Conservation (phyloP, 495 filamentous ascomycete species). For the Aspergillus wentii region DNA sequence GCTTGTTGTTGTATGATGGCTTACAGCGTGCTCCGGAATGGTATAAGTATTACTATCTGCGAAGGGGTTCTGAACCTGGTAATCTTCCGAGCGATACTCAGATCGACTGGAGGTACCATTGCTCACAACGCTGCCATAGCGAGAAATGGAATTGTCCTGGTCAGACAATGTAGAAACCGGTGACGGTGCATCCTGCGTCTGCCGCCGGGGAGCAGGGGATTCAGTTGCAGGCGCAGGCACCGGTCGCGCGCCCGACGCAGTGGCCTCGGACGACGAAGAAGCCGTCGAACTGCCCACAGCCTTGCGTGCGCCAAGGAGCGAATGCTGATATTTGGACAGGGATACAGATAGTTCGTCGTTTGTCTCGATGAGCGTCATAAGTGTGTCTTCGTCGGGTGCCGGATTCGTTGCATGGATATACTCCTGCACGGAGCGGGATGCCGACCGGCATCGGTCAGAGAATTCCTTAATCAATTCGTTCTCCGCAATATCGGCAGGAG, state of each 20-base stretch:
- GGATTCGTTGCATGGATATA: slow-evolving; percentile 81
- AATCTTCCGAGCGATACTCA: slow-evolving; percentile 41
- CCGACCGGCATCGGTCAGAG: slow-evolving; percentile 75
- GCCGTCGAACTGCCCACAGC: slow-evolving; percentile 17
- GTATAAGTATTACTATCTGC: slow-evolving; percentile 29
- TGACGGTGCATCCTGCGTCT: neutral
- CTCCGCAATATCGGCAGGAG: slow-evolving; percentile 63
- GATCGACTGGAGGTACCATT: slow-evolving; percentile 21
- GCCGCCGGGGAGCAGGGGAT: neutral
- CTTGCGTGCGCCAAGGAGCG: slow-evolving; percentile 67
- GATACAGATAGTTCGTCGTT: slow-evolving; percentile 82
- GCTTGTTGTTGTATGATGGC: too few relatives aligned
- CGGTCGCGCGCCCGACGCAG: slow-evolving; percentile 13
- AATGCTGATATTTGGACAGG: slow-evolving; percentile 73
- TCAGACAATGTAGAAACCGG: neutral
- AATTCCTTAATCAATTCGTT: slow-evolving; percentile 94
- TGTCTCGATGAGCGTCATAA: slow-evolving; percentile 88
- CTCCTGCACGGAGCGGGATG: slow-evolving; percentile 69
- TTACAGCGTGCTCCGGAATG: slow-evolving; percentile 6
- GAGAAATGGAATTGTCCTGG: slow-evolving; percentile 4
- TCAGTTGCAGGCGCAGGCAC: slow-evolving; percentile 6
- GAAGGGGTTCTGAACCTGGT: slow-evolving; percentile 43
- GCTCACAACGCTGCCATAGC: slow-evolving; percentile 7
- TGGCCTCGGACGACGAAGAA: slow-evolving; percentile 14
- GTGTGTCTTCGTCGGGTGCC: slow-evolving; percentile 82